A percentile compares a stretch with the other conserved stretches of the same genome.
phyloP scores from a whole-genome alignment of 345 rosid species.

The Pseudoturritis turrita region DNA sequence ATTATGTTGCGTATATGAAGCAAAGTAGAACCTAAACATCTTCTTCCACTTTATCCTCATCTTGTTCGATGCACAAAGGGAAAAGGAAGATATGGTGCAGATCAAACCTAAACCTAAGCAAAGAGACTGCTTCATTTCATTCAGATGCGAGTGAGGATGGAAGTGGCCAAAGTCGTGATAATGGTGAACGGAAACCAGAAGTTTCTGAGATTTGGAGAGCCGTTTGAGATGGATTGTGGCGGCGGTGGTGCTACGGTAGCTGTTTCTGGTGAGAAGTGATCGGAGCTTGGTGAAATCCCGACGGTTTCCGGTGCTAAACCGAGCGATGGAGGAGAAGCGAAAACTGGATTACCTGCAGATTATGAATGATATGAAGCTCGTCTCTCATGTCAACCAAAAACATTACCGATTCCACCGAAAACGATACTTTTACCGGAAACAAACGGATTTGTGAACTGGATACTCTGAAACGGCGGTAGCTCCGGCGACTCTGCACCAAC shows the following conservation, averaged over 20 bases:
- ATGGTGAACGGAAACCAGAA: slow-evolving; percentile 15
- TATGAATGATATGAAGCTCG: not conserved
- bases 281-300: slow-evolving; percentile 17
- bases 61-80: not conserved
- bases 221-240: not conserved
- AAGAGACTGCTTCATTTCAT: not conserved
- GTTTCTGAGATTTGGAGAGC: not conserved
- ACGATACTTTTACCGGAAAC: slow-evolving; percentile 24
- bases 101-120: not conserved
- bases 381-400: slow-evolving; percentile 10
- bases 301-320: slow-evolving; percentile 18
- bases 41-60: not conserved
- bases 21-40: not conserved
- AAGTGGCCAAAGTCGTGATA: not conserved
- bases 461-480: slow-evolving; percentile 46
- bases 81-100: not conserved
- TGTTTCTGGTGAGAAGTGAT: slow-evolving; percentile 20
- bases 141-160: slow-evolving; percentile 17
- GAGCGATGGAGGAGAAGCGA: slow-evolving; percentile 13
- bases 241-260: slow-evolving; percentile 18
- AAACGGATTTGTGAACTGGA: slow-evolving; percentile 30
- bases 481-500: slow-evolving; percentile 34
- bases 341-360: slow-evolving; percentile 30
- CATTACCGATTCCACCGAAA: not conserved
- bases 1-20: not conserved